Conservation (phyloP, 768 basidiomycete genomes). For the Collybia sordida region DNA sequence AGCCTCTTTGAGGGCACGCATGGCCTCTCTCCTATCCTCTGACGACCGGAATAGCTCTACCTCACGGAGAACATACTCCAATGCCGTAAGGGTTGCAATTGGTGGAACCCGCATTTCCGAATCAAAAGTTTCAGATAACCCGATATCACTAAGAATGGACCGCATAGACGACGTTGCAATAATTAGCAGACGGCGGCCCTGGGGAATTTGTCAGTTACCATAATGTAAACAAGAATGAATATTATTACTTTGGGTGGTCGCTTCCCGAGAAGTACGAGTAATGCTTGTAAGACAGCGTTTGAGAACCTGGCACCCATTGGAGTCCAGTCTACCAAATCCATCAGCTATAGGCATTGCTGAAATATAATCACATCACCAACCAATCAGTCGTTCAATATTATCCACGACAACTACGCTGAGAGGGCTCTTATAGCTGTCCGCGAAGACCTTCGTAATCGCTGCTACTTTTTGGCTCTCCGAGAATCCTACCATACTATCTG, state of each 20-base stretch:
- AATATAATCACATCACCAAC: conserved; percentile 39
- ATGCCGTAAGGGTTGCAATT: conserved; percentile 63
- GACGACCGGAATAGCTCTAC: conserved; percentile 70
- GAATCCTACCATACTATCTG: conserved; percentile 96
- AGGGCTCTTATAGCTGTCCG: conserved; percentile 96
- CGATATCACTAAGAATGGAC: conserved; percentile 83
- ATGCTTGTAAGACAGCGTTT: conserved; percentile 86
- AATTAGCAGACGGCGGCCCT: conserved; percentile 91
- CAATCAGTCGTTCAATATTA: conserved; percentile 88
- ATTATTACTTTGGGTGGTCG: conserved; percentile 86
- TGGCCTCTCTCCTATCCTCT: conserved; percentile 54
- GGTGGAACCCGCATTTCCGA: conserved; percentile 84
- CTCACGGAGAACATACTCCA: conserved; percentile 79
- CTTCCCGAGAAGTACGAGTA: conserved; percentile 85
- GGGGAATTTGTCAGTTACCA: conserved; percentile 2
- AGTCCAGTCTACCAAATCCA: conserved; percentile 73
- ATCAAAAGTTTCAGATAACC: conserved; percentile 88
- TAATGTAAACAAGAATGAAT: neutral
- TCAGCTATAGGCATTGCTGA: neutral
- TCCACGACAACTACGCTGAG: conserved; percentile 95
- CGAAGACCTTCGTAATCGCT: conserved; percentile 89
- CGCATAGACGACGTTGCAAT: conserved; percentile 91
- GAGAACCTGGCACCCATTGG: conserved; percentile 97
- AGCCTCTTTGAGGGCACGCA: conserved; percentile 69
- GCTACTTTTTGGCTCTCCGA: conserved; percentile 91